Conservation (phyloP, 2,329 filamentous ascomycete species). For the Fusarium pseudocircinatum region DNA sequence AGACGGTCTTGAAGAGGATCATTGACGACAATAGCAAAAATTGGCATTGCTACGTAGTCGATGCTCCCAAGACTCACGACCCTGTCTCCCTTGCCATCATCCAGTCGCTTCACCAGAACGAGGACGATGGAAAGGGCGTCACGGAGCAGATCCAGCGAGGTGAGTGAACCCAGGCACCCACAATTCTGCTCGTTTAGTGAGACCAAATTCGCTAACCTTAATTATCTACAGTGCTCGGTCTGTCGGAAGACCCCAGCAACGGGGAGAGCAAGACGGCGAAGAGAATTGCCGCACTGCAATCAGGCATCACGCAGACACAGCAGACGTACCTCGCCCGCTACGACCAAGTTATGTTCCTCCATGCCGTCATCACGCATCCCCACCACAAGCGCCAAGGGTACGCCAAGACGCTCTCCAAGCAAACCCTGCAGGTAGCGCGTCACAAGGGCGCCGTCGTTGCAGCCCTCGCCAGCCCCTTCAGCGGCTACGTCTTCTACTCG, state of each 20-base stretch:
- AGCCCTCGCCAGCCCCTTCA: slow-evolving; percentile 30
- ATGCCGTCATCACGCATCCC: slow-evolving; percentile 38
- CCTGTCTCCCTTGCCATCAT: slow-evolving; percentile 21
- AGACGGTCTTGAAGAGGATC: slow-evolving; percentile 10
- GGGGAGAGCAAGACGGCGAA: slow-evolving; percentile 25
- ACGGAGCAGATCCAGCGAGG: slow-evolving; percentile 23
- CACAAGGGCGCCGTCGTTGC: slow-evolving; percentile 27
- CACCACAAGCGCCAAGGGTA: slow-evolving; percentile 33
- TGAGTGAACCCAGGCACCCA: slow-evolving; percentile 6
- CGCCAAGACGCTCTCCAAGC: slow-evolving; percentile 33
- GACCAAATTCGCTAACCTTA: background rate
- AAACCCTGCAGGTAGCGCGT: slow-evolving; percentile 23
- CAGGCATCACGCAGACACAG: slow-evolving; percentile 28
- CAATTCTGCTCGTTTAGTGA: background rate
- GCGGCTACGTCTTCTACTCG: slow-evolving; percentile 35
- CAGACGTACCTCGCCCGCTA: slow-evolving; percentile 30
- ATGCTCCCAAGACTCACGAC: slow-evolving; percentile 29
- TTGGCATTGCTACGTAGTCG: slow-evolving; percentile 27
- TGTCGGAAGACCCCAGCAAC: background rate
- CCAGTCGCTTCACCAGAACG: slow-evolving; percentile 22
- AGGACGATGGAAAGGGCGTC: slow-evolving; percentile 17
- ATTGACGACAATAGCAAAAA: slow-evolving; percentile 20
- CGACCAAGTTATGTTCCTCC: slow-evolving; percentile 29
- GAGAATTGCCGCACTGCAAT: slow-evolving; percentile 23
- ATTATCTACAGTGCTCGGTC: slow-evolving; percentile 6